Percentiles rank a stretch among this genome's conserved stretches.
These are phyloP conservation scores for Crithidia bombi DNA, from an alignment of 208 protist species.

Conservation along the genomic window DNA sequence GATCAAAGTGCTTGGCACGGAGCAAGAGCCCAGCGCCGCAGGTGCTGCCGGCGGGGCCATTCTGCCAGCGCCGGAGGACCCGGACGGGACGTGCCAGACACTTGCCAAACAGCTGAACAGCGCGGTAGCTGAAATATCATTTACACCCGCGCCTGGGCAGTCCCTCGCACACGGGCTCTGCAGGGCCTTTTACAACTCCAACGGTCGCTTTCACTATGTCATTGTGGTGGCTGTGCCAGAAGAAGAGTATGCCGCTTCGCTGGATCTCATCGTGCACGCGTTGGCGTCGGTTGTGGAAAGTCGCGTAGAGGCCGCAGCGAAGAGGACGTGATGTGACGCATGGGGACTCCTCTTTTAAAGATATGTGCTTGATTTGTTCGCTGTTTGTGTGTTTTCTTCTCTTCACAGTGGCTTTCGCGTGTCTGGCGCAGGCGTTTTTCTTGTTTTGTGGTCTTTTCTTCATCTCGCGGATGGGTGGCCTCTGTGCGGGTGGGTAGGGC, in stretches of 20 bases:
- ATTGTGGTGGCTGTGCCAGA: slow-evolving; percentile 76
- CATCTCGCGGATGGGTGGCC: not conserved
- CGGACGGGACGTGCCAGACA: slow-evolving; percentile 37
- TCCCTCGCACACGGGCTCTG: slow-evolving; percentile 74
- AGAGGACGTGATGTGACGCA: slow-evolving; percentile 41
- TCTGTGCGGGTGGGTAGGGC: no score
- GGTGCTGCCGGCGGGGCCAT: not conserved
- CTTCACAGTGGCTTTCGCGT: slow-evolving; percentile 7
- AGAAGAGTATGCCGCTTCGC: slow-evolving; percentile 66
- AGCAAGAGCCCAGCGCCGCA: not conserved
- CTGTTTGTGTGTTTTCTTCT: not conserved
- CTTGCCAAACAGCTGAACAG: slow-evolving; percentile 59
- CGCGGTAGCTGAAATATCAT: slow-evolving; percentile 77
- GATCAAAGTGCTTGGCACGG: not conserved
- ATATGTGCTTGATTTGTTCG: not conserved
- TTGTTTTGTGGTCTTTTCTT: not conserved
- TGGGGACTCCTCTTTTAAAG: no score
- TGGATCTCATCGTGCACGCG: slow-evolving; percentile 73
- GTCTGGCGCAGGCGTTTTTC: not conserved
- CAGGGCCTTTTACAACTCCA: slow-evolving; percentile 83
- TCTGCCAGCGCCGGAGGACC: not conserved
- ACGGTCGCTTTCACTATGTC: slow-evolving; percentile 79
- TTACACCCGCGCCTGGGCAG: slow-evolving; percentile 58
- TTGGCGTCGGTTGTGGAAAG: slow-evolving; percentile 74
- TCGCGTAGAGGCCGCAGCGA: slow-evolving; percentile 70